Conservation (phyloP, 768 basidiomycete genomes). For the Tricholoma furcatifolium region DNA sequence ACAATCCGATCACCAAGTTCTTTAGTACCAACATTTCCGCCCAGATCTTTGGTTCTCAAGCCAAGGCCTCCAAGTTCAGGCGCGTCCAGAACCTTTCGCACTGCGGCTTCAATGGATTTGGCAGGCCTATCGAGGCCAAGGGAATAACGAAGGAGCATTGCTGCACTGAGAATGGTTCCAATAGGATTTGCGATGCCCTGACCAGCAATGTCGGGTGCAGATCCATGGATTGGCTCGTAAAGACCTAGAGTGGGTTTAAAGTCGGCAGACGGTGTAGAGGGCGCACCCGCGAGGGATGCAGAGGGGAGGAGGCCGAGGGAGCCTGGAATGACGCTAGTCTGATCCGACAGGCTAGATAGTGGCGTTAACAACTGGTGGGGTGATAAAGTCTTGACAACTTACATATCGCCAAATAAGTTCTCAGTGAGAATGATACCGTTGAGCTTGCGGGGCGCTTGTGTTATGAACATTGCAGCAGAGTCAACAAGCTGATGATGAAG, state of each 20-base stretch:
- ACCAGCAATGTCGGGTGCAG: slow-evolving; percentile 95
- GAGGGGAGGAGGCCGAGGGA: slow-evolving; percentile 96
- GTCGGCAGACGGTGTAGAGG: slow-evolving; percentile 55
- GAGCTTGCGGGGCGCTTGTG: slow-evolving; percentile 83
- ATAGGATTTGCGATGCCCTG: slow-evolving; percentile 92
- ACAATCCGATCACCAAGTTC: slow-evolving; percentile 86
- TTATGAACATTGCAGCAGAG: slow-evolving; percentile 94
- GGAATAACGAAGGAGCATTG: slow-evolving; percentile 93
- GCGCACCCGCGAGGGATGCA: slow-evolving; percentile 92
- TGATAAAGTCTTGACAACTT: slow-evolving; percentile 28
- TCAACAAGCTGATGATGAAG: slow-evolving; percentile 94
- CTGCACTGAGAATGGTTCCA: slow-evolving; percentile 92
- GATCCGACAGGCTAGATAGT: slow-evolving; percentile 83
- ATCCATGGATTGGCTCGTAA: slow-evolving; percentile 97
- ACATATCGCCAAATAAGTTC: slow-evolving; percentile 98
- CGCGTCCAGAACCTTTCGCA: slow-evolving; percentile 82
- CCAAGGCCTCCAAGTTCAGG: slow-evolving; percentile 69
- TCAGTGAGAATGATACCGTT: slow-evolving; percentile 96
- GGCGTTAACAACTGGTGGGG: neutral
- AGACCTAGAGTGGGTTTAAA: slow-evolving; percentile 83
- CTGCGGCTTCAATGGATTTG: slow-evolving; percentile 84
- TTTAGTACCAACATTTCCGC: slow-evolving; percentile 70
- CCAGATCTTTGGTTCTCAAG: slow-evolving; percentile 82
- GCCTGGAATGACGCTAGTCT: slow-evolving; percentile 95
- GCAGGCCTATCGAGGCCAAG: slow-evolving; percentile 87